Evolutionary conservation across 306 rosid genomes (phyloP).

Genomic region (Vigna radiata): DNA sequence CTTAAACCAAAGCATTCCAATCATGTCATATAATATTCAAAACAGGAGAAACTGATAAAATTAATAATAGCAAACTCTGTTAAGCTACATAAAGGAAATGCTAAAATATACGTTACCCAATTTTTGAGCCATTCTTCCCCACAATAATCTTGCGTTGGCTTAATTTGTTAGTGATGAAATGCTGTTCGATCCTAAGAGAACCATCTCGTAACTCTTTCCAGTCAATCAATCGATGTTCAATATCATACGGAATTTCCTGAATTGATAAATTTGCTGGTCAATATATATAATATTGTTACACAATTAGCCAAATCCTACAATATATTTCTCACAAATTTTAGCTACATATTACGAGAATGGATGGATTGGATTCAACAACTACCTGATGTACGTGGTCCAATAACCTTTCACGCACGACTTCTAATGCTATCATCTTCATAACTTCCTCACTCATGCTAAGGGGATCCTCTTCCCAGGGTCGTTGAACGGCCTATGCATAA

Average conservation of each 20-base stretch:
- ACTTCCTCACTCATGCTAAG: constrained; percentile 83
- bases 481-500: constrained; percentile 77
- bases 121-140: constrained; percentile 92
- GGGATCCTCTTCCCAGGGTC: constrained; percentile 98
- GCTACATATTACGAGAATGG: constrained; percentile 2
- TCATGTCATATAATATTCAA: background rate
- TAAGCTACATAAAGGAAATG: constrained; percentile 8
- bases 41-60: background rate
- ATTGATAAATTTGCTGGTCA: constrained; percentile 35
- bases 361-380: constrained; percentile 27
- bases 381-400: constrained; percentile 98
- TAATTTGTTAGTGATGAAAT: constrained; percentile 71
- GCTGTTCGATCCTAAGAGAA: constrained; percentile 93
- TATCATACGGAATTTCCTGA: constrained; percentile 91
- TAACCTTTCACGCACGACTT: constrained; percentile 94
- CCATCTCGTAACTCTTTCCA: constrained; percentile 97
- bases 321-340: constrained; percentile 6
- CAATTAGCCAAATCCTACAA: constrained; percentile 10
- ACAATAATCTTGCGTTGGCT: constrained; percentile 95
- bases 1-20: constrained; percentile 29
- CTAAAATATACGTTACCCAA: constrained; percentile 65
- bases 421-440: constrained; percentile 85
- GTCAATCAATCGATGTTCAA: constrained; percentile 83
- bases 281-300: constrained; percentile 36
- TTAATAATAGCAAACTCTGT: background rate